Conservation (phyloP, 2,329 filamentous ascomycete genomes). For the Xylariaceae sp. region DNA sequence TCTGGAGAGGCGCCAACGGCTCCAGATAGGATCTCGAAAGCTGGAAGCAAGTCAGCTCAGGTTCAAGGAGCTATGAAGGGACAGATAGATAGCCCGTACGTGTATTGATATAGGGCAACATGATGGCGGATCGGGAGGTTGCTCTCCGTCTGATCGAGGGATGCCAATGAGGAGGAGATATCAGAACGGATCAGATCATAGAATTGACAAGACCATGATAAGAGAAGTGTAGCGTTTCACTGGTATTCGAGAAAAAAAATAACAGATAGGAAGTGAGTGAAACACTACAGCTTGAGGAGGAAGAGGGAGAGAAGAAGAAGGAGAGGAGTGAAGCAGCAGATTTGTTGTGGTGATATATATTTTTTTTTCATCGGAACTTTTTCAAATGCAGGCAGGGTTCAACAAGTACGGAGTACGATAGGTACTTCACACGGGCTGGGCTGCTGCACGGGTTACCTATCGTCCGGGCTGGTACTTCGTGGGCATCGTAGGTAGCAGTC, state of each 20-base stretch:
- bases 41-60: constrained; percentile 29
- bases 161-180: neutral
- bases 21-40: constrained; percentile 40
- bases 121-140: constrained; percentile 5
- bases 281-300: neutral
- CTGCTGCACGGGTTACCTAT: no score
- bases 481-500: no score
- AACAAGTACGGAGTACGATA: no score
- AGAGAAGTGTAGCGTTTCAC: neutral
- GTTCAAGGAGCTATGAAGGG: neutral
- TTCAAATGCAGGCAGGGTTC: neutral
- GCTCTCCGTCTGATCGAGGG: neutral
- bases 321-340: no score
- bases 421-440: no score
- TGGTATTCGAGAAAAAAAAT: neutral
- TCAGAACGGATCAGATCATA: neutral
- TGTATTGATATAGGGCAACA: constrained; percentile 24
- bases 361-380: neutral
- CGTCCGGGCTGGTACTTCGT: no score
- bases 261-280: neutral
- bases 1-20: constrained; percentile 42
- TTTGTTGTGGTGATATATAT: neutral
- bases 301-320: no score
- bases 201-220: neutral
- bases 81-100: constrained; percentile 13